These are phyloP conservation scores for Yamagishiella unicocca DNA, from an alignment of 139 green algal genomes.

Conservation along the genomic window DNA sequence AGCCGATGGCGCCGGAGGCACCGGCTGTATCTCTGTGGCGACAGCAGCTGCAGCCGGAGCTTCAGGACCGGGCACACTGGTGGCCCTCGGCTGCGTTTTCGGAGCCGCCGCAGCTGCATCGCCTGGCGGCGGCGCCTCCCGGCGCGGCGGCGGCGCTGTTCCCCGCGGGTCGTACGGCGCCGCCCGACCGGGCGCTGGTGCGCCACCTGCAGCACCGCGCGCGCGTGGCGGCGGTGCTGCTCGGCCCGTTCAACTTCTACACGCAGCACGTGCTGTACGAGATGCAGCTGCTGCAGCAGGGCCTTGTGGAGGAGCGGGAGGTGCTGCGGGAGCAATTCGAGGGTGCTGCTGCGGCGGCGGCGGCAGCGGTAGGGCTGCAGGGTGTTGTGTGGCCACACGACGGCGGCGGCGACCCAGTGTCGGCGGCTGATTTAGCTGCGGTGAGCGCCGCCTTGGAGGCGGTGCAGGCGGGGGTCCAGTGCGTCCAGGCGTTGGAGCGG, in stretches of 20 bases:
- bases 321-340: not conserved
- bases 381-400: not conserved
- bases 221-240: slow-evolving; percentile 13
- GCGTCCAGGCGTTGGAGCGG: not conserved
- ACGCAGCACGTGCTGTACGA: slow-evolving; percentile 42
- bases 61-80: not conserved
- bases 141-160: not conserved
- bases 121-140: not conserved
- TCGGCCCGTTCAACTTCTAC: slow-evolving; percentile 43
- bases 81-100: slow-evolving; percentile 29
- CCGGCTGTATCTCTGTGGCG: not conserved
- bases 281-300: not conserved
- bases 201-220: slow-evolving; percentile 10
- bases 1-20: not conserved
- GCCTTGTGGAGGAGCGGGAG: not conserved
- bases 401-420: not conserved
- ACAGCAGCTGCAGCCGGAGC: not conserved
- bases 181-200: not conserved
- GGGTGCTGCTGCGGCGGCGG: not conserved
- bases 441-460: not conserved
- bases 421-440: too few species aligned
- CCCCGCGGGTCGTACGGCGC: not conserved
- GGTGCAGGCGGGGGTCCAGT: not conserved
- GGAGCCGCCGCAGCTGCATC: slow-evolving; percentile 2
- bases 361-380: not conserved